Evolutionary conservation across 1,284 basidiomycete species (phyloP), one percentile per base, ranked within the genome.

Genomic region (Sporisorium exsertum): DNA sequence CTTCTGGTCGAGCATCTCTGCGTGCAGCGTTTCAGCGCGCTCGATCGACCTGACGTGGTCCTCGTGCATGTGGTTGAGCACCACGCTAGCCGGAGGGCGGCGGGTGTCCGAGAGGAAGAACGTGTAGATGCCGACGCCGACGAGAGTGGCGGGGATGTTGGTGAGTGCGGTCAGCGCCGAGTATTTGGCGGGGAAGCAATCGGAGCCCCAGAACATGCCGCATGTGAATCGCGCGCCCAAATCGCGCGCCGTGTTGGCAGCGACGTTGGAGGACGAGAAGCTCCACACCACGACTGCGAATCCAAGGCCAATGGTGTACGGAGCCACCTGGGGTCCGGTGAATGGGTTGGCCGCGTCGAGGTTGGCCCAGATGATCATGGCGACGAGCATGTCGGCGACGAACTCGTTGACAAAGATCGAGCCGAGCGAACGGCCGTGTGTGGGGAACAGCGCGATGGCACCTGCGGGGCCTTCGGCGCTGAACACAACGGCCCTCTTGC

Each of bases 51-150:
- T 50, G 22, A 74, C 56, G 45, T 78, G 72, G 47, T 79, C 70
- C 46, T 65, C 68, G 55, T 73, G 67, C 55, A 73, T 26, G 65
- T 78, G 64, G 58, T 51, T 52, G 49, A 78, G 70, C 8, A 63
- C 33, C 12, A 79, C 71, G n/a, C 52, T 40, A 0, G 78, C 75
- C 13, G 78, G 66, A 15, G 79, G 79, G 10, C 80, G 58, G 10
- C 80, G 60, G 13, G 76, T 80, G 71, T 81, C 78, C 27, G 56
- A 59, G 46, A 81, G 67, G 69, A 81, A 71, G 76, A 80, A 81
- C 26, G 80, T 81, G 76, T 81, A 80, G 58, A 81, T 73, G 10
- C 50, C 66, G 43, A 59, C 58, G 10, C 72, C 80, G 27, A 80
- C 27, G n/a, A 81, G 27, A 0, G 80, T 80, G 4, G 76, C 78